Conservation (phyloP, 495 filamentous ascomycete species). For the Penicillium lagena region DNA sequence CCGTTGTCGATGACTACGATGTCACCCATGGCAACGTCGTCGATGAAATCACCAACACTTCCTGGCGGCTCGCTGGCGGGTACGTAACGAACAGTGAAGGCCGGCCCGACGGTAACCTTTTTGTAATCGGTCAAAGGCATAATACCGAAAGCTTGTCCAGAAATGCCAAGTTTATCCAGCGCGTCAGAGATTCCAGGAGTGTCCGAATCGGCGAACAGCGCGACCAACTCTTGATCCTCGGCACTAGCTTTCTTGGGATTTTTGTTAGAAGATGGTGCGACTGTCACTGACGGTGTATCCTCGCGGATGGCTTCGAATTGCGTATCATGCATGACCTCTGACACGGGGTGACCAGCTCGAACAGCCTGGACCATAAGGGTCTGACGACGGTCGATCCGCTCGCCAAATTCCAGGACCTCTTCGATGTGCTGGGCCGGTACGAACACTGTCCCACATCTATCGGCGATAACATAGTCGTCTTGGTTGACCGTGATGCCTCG, state of each 20-base stretch:
- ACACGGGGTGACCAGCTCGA: slow-evolving; percentile 8
- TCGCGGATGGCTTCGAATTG: slow-evolving; percentile 12
- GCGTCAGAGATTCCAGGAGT: slow-evolving; percentile 17
- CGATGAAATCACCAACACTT: slow-evolving; percentile 17
- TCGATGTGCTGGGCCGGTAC: slow-evolving; percentile 10
- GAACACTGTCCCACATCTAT: slow-evolving; percentile 13
- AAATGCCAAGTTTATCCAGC: slow-evolving; percentile 16
- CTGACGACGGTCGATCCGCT: slow-evolving; percentile 11
- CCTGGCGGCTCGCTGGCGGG: slow-evolving; percentile 15
- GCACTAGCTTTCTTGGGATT: slow-evolving; percentile 4
- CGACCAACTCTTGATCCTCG: slow-evolving; percentile 13
- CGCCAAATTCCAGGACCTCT: slow-evolving; percentile 7
- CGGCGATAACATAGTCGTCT: slow-evolving; percentile 17
- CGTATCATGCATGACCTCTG: slow-evolving; percentile 16
- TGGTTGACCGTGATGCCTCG: slow-evolving; percentile 11
- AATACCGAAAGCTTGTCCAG: slow-evolving; percentile 13
- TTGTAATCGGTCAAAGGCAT: slow-evolving; percentile 14
- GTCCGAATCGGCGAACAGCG: slow-evolving; percentile 13
- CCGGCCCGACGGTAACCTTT: slow-evolving; percentile 13
- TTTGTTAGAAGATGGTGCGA: background rate
- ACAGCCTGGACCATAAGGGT: slow-evolving; percentile 9
- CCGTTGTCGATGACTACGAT: slow-evolving; percentile 15
- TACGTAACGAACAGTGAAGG: slow-evolving; percentile 16
- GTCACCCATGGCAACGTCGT: slow-evolving; percentile 14
- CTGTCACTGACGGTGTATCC: background rate